Base-by-base conservation (phyloP, 2,329 filamentous ascomycete species). In the Trichoderma sp. region DNA sequence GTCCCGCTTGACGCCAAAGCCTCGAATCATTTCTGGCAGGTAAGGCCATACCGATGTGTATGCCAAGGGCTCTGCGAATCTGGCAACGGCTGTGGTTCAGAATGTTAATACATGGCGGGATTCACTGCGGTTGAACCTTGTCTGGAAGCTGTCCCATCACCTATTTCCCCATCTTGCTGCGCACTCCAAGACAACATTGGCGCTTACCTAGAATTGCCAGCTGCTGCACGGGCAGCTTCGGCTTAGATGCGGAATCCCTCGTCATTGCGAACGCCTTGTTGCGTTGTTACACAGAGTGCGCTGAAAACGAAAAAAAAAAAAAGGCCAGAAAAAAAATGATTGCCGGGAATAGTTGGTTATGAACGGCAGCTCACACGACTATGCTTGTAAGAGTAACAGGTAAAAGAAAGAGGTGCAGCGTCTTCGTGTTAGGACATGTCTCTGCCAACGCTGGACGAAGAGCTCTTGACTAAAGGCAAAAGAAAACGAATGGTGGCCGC, bases 1-100 rank as follows among this genome's bases (percentile, higher is more conserved):
- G 73, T 91, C 87, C 72, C 89, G 85, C 8, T 87, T 84, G 18
- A 96, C 83, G 11, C 91, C 89, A 72, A 96, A 93, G 76, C 89
- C 90, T 73, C 90, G 86, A 68, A 97, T 91, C 91, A 97, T 96
- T 79, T 94, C 91, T 13, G 91, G 91, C 72, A 90, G 84, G 73
- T 84, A 86, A 77, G 90, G 91, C 70, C 90, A 90, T 71, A 92
- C 88, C 28, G 90, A 92, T 16, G 91, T 93, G 74, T 91, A 83
- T 8, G 91, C 86, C 70, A 91, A 81, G 10, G 92, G 92, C 77
- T 95, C 92, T 70, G 91, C 90, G 75, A 95, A 91, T 75, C 92
- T 87, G 76, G 91, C 92, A 81, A 93, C 85, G 77, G 91, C 91
- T 93, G 73, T 43, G 69, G 37, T 69, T 71, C 61, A 55, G 13